Evolutionary conservation across 2,329 filamentous ascomycete genomes (phyloP).

Genomic region (Scopulariopsis brevicaulis): DNA sequence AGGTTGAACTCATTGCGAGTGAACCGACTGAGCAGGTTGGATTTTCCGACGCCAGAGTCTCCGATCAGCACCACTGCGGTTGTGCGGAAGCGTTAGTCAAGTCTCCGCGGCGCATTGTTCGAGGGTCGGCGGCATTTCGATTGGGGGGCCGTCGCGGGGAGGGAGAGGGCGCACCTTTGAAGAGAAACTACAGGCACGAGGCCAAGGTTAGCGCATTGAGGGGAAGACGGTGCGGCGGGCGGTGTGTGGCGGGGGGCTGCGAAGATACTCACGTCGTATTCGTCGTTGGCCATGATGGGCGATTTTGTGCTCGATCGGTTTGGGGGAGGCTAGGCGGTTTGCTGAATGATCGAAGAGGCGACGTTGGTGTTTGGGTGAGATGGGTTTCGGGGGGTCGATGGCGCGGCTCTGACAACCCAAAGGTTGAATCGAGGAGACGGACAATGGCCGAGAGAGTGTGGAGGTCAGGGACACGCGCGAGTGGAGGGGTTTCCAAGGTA

Average conservation of each 20-base stretch:
- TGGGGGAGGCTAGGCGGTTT: neutral
- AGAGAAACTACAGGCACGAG: slow-evolving; percentile 64
- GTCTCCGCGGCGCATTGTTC: slow-evolving; percentile 1
- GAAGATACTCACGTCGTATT: slow-evolving; percentile 80
- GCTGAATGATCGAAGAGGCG: slow-evolving; percentile 3
- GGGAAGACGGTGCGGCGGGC: slow-evolving; percentile 7
- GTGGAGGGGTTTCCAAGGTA: neutral
- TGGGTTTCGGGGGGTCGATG: slow-evolving; percentile 1
- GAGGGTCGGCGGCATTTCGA: slow-evolving; percentile 1
- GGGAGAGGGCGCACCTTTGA: slow-evolving; percentile 65
- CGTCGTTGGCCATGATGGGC: slow-evolving; percentile 87
- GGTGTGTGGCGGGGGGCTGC: slow-evolving; percentile 5
- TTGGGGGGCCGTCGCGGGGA: slow-evolving; percentile 12
- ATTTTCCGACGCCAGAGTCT: slow-evolving; percentile 99
- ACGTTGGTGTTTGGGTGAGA: neutral
- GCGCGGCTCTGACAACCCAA: slow-evolving; percentile 2
- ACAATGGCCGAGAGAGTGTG: neutral
- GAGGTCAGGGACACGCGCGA: neutral
- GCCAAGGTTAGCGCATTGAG: slow-evolving; percentile 7
- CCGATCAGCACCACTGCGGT: slow-evolving; percentile 89
- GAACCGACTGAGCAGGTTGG: slow-evolving; percentile 98
- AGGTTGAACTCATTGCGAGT: slow-evolving; percentile 99
- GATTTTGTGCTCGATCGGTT: neutral
- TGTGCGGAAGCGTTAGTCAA: neutral
- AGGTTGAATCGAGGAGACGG: slow-evolving; percentile 2